Percentiles rank a stretch among this genome's conserved stretches.
Conservation (phyloP, 169 alveolate species). For the Cryptosporidium ubiquitum region DNA sequence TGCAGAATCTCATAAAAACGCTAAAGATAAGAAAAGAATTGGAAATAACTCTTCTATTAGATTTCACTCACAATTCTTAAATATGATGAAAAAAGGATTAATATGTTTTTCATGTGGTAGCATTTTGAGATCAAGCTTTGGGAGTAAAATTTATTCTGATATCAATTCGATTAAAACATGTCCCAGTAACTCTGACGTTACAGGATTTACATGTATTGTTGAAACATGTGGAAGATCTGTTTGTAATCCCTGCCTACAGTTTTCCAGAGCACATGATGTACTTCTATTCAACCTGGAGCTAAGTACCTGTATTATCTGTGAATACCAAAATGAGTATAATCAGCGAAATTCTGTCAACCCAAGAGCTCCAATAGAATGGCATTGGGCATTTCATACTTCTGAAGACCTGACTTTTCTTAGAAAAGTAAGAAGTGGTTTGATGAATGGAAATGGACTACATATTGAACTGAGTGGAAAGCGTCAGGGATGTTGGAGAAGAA, state of each 20-base stretch:
- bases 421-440: slow-evolving; percentile 32
- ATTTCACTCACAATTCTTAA: slow-evolving; percentile 15
- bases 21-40: neutral
- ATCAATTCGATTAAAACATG: slow-evolving; percentile 37
- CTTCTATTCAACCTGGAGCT: slow-evolving; percentile 12
- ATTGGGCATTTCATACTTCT: slow-evolving; percentile 63
- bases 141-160: slow-evolving; percentile 6
- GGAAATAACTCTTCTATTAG: neutral
- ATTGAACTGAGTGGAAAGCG: slow-evolving; percentile 67
- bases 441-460: slow-evolving; percentile 73
- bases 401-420: slow-evolving; percentile 50
- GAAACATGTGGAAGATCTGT: slow-evolving; percentile 72
- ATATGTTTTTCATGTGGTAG: slow-evolving; percentile 72
- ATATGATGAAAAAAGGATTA: slow-evolving; percentile 62
- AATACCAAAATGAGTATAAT: slow-evolving; percentile 32
- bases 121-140: neutral
- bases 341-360: slow-evolving; percentile 6
- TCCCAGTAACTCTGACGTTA: slow-evolving; percentile 30
- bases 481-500: slow-evolving; percentile 74
- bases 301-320: slow-evolving; percentile 25
- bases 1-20: neutral
- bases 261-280: slow-evolving; percentile 32
- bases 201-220: slow-evolving; percentile 19
- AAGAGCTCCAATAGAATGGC: slow-evolving; percentile 66
- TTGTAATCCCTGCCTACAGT: slow-evolving; percentile 31